These are phyloP conservation scores for Phytophthora lateralis DNA, from an alignment of 352 stramenopile species.

Conservation along the genomic window DNA sequence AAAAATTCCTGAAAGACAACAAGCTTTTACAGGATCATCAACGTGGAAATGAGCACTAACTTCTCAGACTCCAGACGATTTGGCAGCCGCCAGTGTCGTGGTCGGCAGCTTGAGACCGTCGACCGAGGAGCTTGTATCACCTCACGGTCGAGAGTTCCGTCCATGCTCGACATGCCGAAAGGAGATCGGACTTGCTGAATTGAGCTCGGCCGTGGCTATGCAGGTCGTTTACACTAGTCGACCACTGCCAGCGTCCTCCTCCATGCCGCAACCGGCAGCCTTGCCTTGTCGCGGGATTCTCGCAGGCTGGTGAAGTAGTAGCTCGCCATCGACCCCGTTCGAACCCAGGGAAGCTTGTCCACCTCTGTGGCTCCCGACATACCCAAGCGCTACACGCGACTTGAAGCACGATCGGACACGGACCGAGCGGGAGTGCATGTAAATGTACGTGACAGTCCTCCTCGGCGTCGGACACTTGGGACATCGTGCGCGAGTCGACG, in stretches of 20 bases:
- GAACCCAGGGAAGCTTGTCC: neutral
- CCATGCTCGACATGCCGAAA: conserved; percentile 13
- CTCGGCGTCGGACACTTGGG: conserved; percentile 4
- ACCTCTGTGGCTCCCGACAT: neutral
- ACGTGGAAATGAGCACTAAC: neutral
- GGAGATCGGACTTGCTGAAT: neutral
- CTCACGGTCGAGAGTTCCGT: conserved; percentile 5
- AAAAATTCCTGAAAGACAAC: conserved; percentile 5
- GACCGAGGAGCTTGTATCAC: neutral
- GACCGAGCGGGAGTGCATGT: neutral
- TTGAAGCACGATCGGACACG: conserved; percentile 19
- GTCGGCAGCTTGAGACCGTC: neutral
- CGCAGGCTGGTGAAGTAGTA: conserved; percentile 24
- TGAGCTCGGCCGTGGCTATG: conserved; percentile 7
- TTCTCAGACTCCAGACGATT: conserved; percentile 14
- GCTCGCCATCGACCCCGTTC: conserved; percentile 1
- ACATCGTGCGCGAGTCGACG: conserved; percentile 7
- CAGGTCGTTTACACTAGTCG: conserved; percentile 16
- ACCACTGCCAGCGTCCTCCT: neutral
- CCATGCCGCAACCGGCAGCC: conserved; percentile 1
- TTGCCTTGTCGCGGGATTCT: neutral
- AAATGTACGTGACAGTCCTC: conserved; percentile 1
- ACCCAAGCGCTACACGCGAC: conserved; percentile 11
- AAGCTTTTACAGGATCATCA: neutral
- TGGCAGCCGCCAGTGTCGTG: neutral